Evolutionary conservation across 2,329 filamentous ascomycete genomes (phyloP).

Genomic region (Biscogniauxia marginata): DNA sequence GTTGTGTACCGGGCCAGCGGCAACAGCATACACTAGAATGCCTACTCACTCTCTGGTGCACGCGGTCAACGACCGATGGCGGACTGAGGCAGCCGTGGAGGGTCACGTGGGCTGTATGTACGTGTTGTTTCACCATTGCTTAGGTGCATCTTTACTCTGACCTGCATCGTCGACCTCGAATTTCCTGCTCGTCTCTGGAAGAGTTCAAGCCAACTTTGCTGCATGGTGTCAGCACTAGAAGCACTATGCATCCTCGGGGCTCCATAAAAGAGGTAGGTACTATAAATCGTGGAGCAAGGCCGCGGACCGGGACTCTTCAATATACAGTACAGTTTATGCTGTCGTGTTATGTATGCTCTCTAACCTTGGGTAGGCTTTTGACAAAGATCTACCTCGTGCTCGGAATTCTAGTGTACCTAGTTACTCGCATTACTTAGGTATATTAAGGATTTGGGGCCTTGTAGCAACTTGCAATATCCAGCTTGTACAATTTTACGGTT

Average conservation of each 20-base stretch:
- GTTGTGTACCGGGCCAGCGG: constrained; percentile 4
- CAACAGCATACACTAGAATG: neutral
- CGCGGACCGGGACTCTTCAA: too few species aligned
- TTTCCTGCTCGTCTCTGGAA: constrained; percentile 17
- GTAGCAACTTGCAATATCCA: too few species aligned
- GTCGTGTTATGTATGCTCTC: too few species aligned
- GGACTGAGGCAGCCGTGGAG: constrained; percentile 22
- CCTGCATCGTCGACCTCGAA: constrained; percentile 2
- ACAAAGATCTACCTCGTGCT: too few species aligned
- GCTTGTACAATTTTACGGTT: too few species aligned
- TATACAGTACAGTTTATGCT: too few species aligned
- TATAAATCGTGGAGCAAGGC: too few species aligned
- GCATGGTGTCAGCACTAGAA: constrained; percentile 22
- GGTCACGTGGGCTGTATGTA: constrained; percentile 27
- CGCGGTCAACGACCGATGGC: constrained; percentile 8
- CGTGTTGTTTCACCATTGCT: constrained; percentile 30
- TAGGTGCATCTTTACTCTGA: constrained; percentile 24
- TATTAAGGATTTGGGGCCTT: too few species aligned
- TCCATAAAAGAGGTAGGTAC: neutral
- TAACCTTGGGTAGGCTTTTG: too few species aligned
- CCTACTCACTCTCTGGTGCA: too few species aligned
- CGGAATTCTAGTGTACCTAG: too few species aligned
- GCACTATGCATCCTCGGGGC: constrained; percentile 6
- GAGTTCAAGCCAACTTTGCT: constrained; percentile 13
- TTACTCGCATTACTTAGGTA: too few species aligned